phyloP scores from a whole-genome alignment of 1,284 basidiomycete species.

The Sporisorium reilianum region DNA sequence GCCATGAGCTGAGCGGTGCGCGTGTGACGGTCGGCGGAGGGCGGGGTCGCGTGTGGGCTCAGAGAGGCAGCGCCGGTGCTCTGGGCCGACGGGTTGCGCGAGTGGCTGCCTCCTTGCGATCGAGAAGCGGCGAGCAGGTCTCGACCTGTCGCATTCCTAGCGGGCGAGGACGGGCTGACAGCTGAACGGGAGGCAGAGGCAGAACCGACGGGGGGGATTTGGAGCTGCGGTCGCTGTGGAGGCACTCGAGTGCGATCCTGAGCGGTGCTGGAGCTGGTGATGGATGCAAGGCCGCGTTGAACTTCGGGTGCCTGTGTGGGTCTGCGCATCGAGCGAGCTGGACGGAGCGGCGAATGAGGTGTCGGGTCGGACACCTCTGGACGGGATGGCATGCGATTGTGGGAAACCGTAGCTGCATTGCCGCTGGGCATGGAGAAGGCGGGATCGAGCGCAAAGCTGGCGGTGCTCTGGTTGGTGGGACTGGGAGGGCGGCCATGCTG shows the following conservation, averaged over 20 bases:
- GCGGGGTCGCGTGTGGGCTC: slow-evolving; percentile 15
- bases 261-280: slow-evolving; percentile 17
- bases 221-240: slow-evolving; percentile 32
- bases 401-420: slow-evolving; percentile 11
- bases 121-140: slow-evolving; percentile 39
- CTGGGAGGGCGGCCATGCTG: slow-evolving; percentile 23
- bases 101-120: slow-evolving; percentile 21
- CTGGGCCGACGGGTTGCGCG: slow-evolving; percentile 33
- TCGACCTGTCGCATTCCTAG: slow-evolving; percentile 28
- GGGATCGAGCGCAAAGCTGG: slow-evolving; percentile 41
- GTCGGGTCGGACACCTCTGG: slow-evolving; percentile 10
- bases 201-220: slow-evolving; percentile 33
- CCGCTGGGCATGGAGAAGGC: slow-evolving; percentile 15
- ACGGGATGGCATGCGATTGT: slow-evolving; percentile 18
- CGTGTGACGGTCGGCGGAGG: slow-evolving; percentile 41
- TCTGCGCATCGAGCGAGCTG: slow-evolving; percentile 53
- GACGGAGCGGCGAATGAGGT: slow-evolving; percentile 48
- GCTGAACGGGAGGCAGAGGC: slow-evolving; percentile 11
- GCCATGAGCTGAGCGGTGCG: slow-evolving; percentile 58
- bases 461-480: slow-evolving; percentile 37
- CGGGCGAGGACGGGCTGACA: slow-evolving; percentile 35
- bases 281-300: slow-evolving; percentile 17
- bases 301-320: slow-evolving; percentile 46
- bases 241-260: slow-evolving; percentile 20
- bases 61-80: slow-evolving; percentile 12